These are phyloP conservation scores for Candida dendrica DNA, from an alignment of 805 yeast species.

Conservation along the genomic window DNA sequence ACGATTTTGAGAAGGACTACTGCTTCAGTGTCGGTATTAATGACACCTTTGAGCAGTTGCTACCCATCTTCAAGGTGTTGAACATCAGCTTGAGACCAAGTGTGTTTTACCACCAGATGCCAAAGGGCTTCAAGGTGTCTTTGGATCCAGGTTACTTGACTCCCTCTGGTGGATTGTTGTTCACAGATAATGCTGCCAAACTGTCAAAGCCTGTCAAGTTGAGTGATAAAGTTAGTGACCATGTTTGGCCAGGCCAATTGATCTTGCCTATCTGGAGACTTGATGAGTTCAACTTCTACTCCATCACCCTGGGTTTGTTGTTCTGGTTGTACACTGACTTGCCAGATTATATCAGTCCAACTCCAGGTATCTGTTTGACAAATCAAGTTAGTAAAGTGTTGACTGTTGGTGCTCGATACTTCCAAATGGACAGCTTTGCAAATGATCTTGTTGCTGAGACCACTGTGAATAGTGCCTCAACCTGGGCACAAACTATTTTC, in stretches of 20 bases:
- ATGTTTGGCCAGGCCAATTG: conserved; percentile 87
- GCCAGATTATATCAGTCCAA: conserved; percentile 84
- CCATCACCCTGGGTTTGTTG: conserved; percentile 30
- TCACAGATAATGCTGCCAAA: conserved; percentile 50
- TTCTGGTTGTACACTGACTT: conserved; percentile 89
- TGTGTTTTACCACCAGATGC: conserved; percentile 58
- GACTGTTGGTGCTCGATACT: conserved; percentile 20
- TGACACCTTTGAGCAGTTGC: conserved; percentile 52
- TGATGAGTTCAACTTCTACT: conserved; percentile 34
- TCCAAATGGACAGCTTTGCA: conserved; percentile 37
- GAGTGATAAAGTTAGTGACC: conserved; percentile 47
- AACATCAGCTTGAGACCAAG: conserved; percentile 79
- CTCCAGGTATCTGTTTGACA: conserved; percentile 84
- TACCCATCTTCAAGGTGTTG: conserved; percentile 53
- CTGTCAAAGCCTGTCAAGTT: conserved; percentile 38
- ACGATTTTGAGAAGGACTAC: conserved; percentile 81
- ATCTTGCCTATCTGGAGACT: conserved; percentile 66
- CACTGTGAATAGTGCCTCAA: conserved; percentile 28
- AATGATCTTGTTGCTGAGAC: conserved; percentile 42
- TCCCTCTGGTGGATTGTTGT: conserved; percentile 72
- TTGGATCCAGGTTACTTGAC: conserved; percentile 77
- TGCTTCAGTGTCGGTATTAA: conserved; percentile 67
- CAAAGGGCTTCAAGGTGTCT: conserved; percentile 57
- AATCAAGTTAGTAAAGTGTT: conserved; percentile 38
- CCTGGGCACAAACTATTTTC: conserved; percentile 54